Conservation (phyloP, 371 early-diverging fungal species). For the Mucor irregularis region DNA sequence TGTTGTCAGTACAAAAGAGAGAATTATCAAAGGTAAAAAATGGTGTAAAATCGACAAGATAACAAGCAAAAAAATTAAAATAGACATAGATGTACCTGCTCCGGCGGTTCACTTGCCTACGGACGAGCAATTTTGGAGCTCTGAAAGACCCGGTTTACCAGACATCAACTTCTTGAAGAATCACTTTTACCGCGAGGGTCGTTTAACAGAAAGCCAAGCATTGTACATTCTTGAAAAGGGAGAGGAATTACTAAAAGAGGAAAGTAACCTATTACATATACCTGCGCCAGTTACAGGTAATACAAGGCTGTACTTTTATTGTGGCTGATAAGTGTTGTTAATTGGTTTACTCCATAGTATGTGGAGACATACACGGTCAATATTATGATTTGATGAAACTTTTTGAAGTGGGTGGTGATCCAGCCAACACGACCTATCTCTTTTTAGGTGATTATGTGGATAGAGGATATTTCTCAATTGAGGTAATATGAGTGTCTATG, state of each 20-base stretch:
- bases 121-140: slow-evolving; percentile 60
- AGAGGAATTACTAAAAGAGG: slow-evolving; percentile 73
- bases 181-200: slow-evolving; percentile 91
- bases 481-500: slow-evolving; percentile 43
- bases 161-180: slow-evolving; percentile 82
- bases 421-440: slow-evolving; percentile 84
- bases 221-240: slow-evolving; percentile 80
- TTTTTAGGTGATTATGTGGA: slow-evolving; percentile 99
- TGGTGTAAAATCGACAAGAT: background rate
- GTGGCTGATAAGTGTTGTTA: no score
- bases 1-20: slow-evolving; percentile 71
- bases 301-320: no score
- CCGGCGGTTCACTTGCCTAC: slow-evolving; percentile 54
- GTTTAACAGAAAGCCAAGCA: slow-evolving; percentile 91
- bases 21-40: slow-evolving; percentile 68
- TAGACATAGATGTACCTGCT: slow-evolving; percentile 46
- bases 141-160: slow-evolving; percentile 72
- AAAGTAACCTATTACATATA: slow-evolving; percentile 85
- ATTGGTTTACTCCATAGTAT: slow-evolving; percentile 59
- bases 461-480: slow-evolving; percentile 93
- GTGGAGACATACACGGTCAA: slow-evolving; percentile 99
- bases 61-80: background rate
- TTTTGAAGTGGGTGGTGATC: slow-evolving; percentile 96
- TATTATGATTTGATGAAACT: slow-evolving; percentile 98
- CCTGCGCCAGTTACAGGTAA: slow-evolving; percentile 62